A percentile compares a stretch with the other conserved stretches of the same genome.
phyloP scores from a whole-genome alignment of 2,329 filamentous ascomycete genomes.

The Elsinoe necatrix region DNA sequence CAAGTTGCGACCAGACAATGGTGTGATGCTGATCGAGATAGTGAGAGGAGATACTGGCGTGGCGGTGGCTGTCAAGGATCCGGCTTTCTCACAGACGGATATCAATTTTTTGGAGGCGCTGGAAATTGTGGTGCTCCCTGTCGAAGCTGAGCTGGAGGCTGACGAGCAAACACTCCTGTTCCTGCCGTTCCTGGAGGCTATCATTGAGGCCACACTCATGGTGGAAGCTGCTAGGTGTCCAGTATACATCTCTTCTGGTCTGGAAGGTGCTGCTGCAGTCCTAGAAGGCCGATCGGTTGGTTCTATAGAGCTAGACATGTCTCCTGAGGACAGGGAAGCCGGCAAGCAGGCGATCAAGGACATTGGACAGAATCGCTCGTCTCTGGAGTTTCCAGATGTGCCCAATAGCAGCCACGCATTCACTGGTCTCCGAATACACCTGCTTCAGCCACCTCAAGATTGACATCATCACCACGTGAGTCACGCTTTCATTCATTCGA shows the following conservation, averaged over 20 bases:
- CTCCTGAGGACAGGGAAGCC: background rate
- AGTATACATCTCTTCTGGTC: conserved; percentile 15
- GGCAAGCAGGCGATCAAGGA: conserved; percentile 1
- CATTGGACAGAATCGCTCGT: conserved; percentile 8
- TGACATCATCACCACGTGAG: background rate
- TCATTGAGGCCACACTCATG: conserved; percentile 14
- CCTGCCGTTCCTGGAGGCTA: conserved; percentile 16
- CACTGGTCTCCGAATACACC: background rate
- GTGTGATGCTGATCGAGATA: background rate
- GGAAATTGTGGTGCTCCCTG: conserved; percentile 17
- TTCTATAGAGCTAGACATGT: background rate
- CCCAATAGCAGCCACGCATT: background rate
- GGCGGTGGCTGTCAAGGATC: conserved; percentile 25
- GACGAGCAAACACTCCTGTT: conserved; percentile 15
- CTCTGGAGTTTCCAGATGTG: conserved; percentile 9
- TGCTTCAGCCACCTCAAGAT: background rate
- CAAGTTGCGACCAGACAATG: too few relatives aligned
- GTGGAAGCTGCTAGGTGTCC: conserved; percentile 2
- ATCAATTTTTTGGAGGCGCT: conserved; percentile 22
- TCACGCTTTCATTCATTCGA: background rate
- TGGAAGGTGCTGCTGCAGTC: conserved; percentile 8
- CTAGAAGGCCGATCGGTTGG: background rate
- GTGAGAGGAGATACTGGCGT: background rate
- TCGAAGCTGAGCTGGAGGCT: conserved; percentile 16
- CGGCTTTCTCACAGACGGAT: conserved; percentile 25